Percentiles rank a stretch among this genome's conserved stretches.
Evolutionary conservation across 495 filamentous ascomycete genomes (phyloP).

Genomic region (Staphylotrichum tortipilum): DNA sequence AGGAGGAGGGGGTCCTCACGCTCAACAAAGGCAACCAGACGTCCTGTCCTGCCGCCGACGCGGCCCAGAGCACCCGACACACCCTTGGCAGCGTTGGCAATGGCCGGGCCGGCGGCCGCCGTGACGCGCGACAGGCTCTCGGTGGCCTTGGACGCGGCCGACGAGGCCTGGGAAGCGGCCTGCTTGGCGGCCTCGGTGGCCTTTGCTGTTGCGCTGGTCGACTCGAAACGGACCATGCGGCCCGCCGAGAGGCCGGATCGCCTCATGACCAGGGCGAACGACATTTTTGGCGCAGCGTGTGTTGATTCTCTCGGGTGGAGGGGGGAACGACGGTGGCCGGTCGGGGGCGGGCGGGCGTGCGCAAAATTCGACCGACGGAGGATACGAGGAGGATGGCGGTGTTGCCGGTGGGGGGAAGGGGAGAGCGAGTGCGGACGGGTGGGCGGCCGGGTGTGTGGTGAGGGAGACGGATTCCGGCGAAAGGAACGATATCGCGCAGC

Average conservation of each 20-base stretch:
- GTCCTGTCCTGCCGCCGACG: constrained; percentile 78
- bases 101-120: constrained; percentile 67
- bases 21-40: constrained; percentile 70
- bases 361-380: constrained; percentile 5
- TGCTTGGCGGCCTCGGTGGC: constrained; percentile 52
- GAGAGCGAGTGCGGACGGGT: constrained; percentile 1
- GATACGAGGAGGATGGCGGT: neutral
- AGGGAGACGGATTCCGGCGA: constrained; percentile 9
- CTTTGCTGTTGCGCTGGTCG: constrained; percentile 37
- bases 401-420: constrained; percentile 1
- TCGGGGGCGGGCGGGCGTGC: neutral
- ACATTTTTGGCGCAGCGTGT: constrained; percentile 15
- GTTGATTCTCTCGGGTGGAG: neutral
- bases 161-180: constrained; percentile 53
- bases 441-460: constrained; percentile 5
- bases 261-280: constrained; percentile 25
- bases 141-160: constrained; percentile 65
- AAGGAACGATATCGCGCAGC: constrained; percentile 25
- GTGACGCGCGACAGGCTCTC: constrained; percentile 80
- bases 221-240: constrained; percentile 42
- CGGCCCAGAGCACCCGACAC: constrained; percentile 57
- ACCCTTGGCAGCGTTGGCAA: constrained; percentile 60
- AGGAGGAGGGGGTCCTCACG: constrained; percentile 53
- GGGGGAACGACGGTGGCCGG: neutral
- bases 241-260: constrained; percentile 29